Conservation (phyloP, 352 stramenopile genomes). For the Pythium dissimile region DNA sequence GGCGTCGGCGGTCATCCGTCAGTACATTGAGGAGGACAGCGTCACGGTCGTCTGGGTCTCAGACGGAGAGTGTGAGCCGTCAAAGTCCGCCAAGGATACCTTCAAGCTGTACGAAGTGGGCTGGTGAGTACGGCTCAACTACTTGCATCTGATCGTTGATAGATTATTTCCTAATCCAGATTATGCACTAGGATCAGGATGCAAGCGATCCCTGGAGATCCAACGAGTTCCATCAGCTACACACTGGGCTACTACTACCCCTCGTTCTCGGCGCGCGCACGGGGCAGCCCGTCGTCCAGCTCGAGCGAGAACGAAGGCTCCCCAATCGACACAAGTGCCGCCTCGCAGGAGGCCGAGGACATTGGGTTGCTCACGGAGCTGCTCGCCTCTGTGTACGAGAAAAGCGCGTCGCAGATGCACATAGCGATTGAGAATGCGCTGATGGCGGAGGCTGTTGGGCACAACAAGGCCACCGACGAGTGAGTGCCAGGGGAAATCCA, state of each 20-base stretch:
- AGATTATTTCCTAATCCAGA: not conserved
- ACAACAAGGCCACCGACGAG: not conserved
- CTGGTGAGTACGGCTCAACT: slow-evolving; percentile 27
- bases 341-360: slow-evolving; percentile 8
- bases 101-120: slow-evolving; percentile 40
- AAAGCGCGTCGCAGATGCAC: slow-evolving; percentile 24
- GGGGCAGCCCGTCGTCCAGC: slow-evolving; percentile 4
- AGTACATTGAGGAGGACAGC: slow-evolving; percentile 11
- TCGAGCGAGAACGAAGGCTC: slow-evolving; percentile 11
- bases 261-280: slow-evolving; percentile 12
- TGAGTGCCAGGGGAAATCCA: no score
- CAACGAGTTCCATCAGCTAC: slow-evolving; percentile 14
- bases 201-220: slow-evolving; percentile 6
- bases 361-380: slow-evolving; percentile 34
- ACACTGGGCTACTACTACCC: slow-evolving; percentile 18
- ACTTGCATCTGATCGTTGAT: no score
- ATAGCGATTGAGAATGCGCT: slow-evolving; percentile 33
- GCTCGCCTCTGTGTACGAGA: slow-evolving; percentile 25
- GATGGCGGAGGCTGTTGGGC: slow-evolving; percentile 21
- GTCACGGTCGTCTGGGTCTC: slow-evolving; percentile 31
- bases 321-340: not conserved
- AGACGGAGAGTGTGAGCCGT: slow-evolving; percentile 30
- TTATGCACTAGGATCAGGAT: slow-evolving; percentile 18
- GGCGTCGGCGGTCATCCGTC: slow-evolving; percentile 12
- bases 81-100: slow-evolving; percentile 22